Evolutionary conservation across 768 basidiomycete genomes (phyloP), one percentile per base, ranked within the genome.

Genomic region (Lactarius sp.): DNA sequence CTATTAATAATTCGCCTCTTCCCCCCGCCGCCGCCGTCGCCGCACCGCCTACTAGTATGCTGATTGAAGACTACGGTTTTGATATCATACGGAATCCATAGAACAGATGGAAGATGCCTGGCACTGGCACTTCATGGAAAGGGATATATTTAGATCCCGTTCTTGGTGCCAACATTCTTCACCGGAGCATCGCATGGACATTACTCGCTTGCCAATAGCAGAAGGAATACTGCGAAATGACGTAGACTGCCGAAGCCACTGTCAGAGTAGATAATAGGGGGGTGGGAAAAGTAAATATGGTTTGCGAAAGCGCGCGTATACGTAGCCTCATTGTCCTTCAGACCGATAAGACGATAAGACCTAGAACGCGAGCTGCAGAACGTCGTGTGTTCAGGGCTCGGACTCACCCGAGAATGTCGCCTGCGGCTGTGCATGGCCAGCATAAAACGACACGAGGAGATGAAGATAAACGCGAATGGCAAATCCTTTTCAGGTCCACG

Each of bases 291-390:
- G 52, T 46, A 18, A 42, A 62, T 36, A 52, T 31, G 6, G 13
- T 18, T 12, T 34, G 20, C 56, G 52, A 59, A 16, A 16, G 34
- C 44, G 46, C 52, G 36, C 44, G 46, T 44, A 57, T 59, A 53
- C 51, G 62, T 59, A 63, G 62, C 52, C 52, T 59, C 57, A 39
- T 55, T 63, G n/a, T 44, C 39, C 44, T 59, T 52, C 52, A 63
- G 37, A 34, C 37, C 20, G n/a, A 53, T 39, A 36, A 42, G 34
- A 57, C 52, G n/a, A 53, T 31, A 36, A 34, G 34, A 51, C 57
- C 46, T 47, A 33, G 52, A 54, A 47, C 36, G 27, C 51, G n/a
- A 54, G 52, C n/a, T 27, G 2, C 16, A 47, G 16, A 36, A 36
- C 6, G 20, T 54, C 44, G 37, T 62, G 56, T 58, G 51, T 31